A percentile compares a stretch with the other conserved stretches of the same genome.
phyloP scores from a whole-genome alignment of 768 basidiomycete genomes.

The Royoungia palumana region DNA sequence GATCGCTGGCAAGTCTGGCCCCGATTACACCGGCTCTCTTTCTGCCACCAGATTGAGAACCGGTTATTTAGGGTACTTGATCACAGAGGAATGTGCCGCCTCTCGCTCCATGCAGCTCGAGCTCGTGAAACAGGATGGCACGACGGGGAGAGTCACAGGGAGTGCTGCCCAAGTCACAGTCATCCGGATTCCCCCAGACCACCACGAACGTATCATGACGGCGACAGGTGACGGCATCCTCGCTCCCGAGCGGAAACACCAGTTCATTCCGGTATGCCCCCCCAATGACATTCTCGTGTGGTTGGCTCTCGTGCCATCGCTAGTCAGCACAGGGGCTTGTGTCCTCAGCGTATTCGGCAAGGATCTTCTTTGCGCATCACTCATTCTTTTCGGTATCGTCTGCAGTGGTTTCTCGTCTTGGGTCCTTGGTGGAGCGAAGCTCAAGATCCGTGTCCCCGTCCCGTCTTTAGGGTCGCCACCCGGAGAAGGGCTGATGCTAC shows the following conservation, averaged over 20 bases:
- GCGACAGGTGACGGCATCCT: not conserved
- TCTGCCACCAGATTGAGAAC: slow-evolving; percentile 54
- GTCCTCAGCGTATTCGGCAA: slow-evolving; percentile 14
- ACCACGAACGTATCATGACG: not conserved
- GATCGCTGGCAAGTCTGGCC: slow-evolving; percentile 35
- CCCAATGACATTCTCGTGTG: slow-evolving; percentile 11
- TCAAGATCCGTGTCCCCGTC: slow-evolving; percentile 21
- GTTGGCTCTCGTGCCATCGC: slow-evolving; percentile 22
- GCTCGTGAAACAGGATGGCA: slow-evolving; percentile 5
- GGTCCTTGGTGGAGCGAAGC: slow-evolving; percentile 24
- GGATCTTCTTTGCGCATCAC: slow-evolving; percentile 27
- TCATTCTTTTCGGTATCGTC: slow-evolving; percentile 32
- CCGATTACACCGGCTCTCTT: slow-evolving; percentile 72
- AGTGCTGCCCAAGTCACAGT: slow-evolving; percentile 15
- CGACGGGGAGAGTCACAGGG: slow-evolving; percentile 12
- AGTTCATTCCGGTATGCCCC: slow-evolving; percentile 3
- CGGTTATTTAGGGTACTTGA: slow-evolving; percentile 59
- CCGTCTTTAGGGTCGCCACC: slow-evolving; percentile 23
- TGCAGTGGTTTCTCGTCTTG: slow-evolving; percentile 31
- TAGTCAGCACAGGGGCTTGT: slow-evolving; percentile 22
- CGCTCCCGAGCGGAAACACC: not conserved
- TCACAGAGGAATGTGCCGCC: slow-evolving; percentile 2
- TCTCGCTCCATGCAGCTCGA: not conserved
- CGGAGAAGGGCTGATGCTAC: slow-evolving; percentile 32
- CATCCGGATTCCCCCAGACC: slow-evolving; percentile 9